A percentile compares a stretch with the other conserved stretches of the same genome.
Evolutionary conservation across 2,329 filamentous ascomycete species (phyloP).

Genomic region (Helotiales sp.): DNA sequence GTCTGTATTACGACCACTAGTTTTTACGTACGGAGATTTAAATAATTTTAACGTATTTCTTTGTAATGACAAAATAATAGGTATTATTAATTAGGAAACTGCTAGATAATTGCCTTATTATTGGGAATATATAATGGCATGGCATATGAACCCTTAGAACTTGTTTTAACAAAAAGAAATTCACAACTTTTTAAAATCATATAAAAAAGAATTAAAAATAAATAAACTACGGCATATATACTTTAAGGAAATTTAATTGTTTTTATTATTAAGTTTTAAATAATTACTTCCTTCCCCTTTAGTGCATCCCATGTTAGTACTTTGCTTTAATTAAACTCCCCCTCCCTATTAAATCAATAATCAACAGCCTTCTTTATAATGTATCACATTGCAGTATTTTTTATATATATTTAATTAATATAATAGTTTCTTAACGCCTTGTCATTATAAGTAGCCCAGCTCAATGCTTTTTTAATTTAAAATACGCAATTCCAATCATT

Average conservation of each 20-base stretch:
- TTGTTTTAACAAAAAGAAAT: conserved; percentile 39
- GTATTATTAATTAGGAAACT: conserved; percentile 50
- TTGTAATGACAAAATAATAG: conserved; percentile 46
- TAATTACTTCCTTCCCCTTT: conserved; percentile 9
- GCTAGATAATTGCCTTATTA: conserved; percentile 48
- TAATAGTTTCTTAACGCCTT: conserved; percentile 45
- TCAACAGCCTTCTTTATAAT: conserved; percentile 42
- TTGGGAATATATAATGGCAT: conserved; percentile 48
- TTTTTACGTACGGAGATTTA: conserved; percentile 54
- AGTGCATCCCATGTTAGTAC: conserved; percentile 10
- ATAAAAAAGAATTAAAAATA: conserved; percentile 47
- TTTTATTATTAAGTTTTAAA: conserved; percentile 18
- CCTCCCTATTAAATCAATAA: conserved; percentile 15
- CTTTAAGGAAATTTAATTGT: too few relatives aligned
- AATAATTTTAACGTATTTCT: conserved; percentile 51
- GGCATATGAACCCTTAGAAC: conserved; percentile 48
- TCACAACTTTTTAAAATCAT: conserved; percentile 47
- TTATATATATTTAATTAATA: conserved; percentile 46
- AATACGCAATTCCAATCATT: conserved; percentile 46
- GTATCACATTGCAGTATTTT: conserved; percentile 44
- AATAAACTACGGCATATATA: conserved; percentile 45
- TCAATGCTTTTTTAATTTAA: conserved; percentile 46
- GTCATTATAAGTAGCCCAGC: conserved; percentile 43
- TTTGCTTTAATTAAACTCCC: conserved; percentile 15
- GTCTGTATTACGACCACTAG: conserved; percentile 15